Evolutionary conservation across 768 basidiomycete species (phyloP).

Genomic region (Tulasnella sp.): DNA sequence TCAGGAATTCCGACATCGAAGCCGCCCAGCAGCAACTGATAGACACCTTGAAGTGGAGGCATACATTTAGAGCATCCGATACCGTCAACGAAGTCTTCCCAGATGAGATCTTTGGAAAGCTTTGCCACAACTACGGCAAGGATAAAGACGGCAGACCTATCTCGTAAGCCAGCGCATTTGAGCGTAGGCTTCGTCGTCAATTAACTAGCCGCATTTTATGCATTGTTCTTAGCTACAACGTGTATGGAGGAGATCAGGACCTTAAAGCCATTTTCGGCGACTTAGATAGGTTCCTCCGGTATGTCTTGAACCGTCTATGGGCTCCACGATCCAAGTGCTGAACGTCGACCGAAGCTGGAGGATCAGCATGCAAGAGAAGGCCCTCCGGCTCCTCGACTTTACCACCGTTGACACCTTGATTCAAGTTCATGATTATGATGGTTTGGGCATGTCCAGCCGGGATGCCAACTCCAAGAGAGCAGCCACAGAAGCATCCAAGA

Average conservation of each 20-base stretch:
- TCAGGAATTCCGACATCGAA: slow-evolving; percentile 55
- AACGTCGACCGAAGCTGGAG: slow-evolving; percentile 61
- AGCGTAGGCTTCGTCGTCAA: neutral
- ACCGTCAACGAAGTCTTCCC: slow-evolving; percentile 65
- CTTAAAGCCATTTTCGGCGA: slow-evolving; percentile 75
- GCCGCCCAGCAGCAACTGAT: slow-evolving; percentile 70
- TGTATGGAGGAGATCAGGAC: slow-evolving; percentile 73
- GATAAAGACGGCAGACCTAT: slow-evolving; percentile 75
- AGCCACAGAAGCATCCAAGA: slow-evolving; percentile 73
- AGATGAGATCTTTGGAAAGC: slow-evolving; percentile 61
- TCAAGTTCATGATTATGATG: slow-evolving; percentile 80
- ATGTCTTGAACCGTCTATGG: slow-evolving; percentile 33
- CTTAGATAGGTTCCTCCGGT: slow-evolving; percentile 75
- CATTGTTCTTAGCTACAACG: slow-evolving; percentile 60
- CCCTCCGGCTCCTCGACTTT: slow-evolving; percentile 67
- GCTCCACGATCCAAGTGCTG: neutral
- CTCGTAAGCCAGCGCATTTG: slow-evolving; percentile 50
- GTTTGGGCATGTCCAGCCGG: slow-evolving; percentile 65
- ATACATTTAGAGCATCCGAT: slow-evolving; percentile 64
- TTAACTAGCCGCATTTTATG: neutral
- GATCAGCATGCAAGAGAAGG: slow-evolving; percentile 73
- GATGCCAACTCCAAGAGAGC: slow-evolving; percentile 78
- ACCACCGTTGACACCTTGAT: slow-evolving; percentile 70
- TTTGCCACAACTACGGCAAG: slow-evolving; percentile 67
- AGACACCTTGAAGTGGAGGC: slow-evolving; percentile 71